phyloP scores from a whole-genome alignment of 768 basidiomycete species.

The Xerocomellus intermedius region DNA sequence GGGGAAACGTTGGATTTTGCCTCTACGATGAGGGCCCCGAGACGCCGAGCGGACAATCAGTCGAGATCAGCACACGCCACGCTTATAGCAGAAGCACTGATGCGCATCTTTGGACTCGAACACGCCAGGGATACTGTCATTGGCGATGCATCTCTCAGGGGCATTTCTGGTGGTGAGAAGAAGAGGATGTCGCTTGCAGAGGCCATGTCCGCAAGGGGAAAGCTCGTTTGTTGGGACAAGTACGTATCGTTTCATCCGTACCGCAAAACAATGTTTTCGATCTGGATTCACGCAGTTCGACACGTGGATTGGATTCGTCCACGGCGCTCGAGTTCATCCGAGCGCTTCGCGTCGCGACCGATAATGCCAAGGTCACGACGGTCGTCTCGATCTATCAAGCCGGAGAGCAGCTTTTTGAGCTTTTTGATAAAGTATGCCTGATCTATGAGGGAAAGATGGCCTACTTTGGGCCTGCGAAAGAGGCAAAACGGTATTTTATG shows the following conservation, averaged over 20 bases:
- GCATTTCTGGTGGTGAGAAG: conserved; percentile 73
- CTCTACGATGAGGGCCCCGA: conserved; percentile 46
- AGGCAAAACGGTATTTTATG: neutral
- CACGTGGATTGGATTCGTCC: conserved; percentile 62
- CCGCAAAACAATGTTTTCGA: neutral
- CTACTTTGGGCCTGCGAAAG: conserved; percentile 5
- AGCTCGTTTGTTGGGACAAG: conserved; percentile 79
- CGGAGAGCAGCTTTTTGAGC: conserved; percentile 59
- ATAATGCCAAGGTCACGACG: conserved; percentile 51
- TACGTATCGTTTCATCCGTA: conserved; percentile 26
- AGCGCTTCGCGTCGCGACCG: conserved; percentile 62
- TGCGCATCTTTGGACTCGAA: conserved; percentile 71
- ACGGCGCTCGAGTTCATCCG: conserved; percentile 74
- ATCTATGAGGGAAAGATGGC: conserved; percentile 8
- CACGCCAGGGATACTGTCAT: conserved; percentile 72
- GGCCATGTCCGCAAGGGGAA: conserved; percentile 57
- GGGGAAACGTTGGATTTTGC: conserved; percentile 51
- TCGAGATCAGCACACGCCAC: conserved; percentile 31
- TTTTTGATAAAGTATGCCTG: conserved; percentile 52
- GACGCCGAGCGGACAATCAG: conserved; percentile 19
- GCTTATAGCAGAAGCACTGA: conserved; percentile 44
- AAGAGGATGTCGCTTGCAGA: conserved; percentile 85
- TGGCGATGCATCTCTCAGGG: conserved; percentile 75
- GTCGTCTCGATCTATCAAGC: conserved; percentile 88
- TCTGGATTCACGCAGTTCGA: conserved; percentile 44